Conservation (phyloP, 2,329 filamentous ascomycete species). For the Leptographium wingfieldii region DNA sequence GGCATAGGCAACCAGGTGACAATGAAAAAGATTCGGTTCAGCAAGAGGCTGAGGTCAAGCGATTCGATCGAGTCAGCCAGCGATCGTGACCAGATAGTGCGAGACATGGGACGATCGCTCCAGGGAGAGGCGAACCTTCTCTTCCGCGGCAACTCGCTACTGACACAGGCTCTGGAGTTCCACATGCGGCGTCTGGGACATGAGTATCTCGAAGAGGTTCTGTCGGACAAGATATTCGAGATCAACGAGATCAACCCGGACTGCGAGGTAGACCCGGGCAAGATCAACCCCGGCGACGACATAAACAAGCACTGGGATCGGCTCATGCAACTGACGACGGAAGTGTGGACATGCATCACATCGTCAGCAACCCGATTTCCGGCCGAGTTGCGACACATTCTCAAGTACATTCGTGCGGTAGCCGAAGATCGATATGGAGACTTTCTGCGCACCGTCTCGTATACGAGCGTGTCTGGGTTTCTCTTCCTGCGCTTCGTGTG, state of each 20-base stretch:
- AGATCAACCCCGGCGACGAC: constrained; percentile 53
- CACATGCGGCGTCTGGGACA: constrained; percentile 93
- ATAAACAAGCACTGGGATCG: constrained; percentile 72
- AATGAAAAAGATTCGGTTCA: constrained; percentile 61
- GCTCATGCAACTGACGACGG: constrained; percentile 63
- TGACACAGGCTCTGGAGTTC: constrained; percentile 86
- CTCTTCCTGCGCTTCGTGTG: constrained; percentile 92
- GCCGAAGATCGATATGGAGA: constrained; percentile 92
- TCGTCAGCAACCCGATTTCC: constrained; percentile 65
- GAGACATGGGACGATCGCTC: constrained; percentile 66
- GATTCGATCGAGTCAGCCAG: constrained; percentile 50
- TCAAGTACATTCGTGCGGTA: constrained; percentile 83
- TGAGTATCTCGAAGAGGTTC: constrained; percentile 78
- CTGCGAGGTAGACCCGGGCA: constrained; percentile 89
- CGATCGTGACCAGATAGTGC: constrained; percentile 59
- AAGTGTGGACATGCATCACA: constrained; percentile 75
- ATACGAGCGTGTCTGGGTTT: constrained; percentile 91
- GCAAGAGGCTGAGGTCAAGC: constrained; percentile 55
- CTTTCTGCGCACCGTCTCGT: constrained; percentile 77
- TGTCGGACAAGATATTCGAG: constrained; percentile 74
- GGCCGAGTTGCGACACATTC: constrained; percentile 67
- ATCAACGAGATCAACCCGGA: constrained; percentile 86
- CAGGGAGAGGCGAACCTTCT: constrained; percentile 86
- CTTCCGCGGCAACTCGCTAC: constrained; percentile 85
- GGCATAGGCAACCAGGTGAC: constrained; percentile 74